phyloP scores from a whole-genome alignment of 2,329 filamentous ascomycete genomes.

The Botrytis medusae region DNA sequence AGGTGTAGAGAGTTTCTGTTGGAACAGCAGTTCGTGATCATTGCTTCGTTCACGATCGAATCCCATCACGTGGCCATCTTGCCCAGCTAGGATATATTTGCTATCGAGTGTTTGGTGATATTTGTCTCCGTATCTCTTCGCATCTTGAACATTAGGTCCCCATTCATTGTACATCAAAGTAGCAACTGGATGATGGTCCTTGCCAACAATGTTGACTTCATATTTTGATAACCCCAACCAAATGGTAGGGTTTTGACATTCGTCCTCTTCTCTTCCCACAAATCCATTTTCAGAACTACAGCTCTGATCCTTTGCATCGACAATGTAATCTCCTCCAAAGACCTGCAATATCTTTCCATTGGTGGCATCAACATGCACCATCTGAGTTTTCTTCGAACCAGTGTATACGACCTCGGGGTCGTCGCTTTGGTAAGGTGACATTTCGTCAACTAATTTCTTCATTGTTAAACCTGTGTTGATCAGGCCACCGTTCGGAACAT shows the following conservation, averaged over 20 bases:
- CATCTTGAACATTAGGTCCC: slow-evolving; percentile 86
- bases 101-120: slow-evolving; percentile 79
- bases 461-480: slow-evolving; percentile 70
- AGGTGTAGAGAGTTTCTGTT: slow-evolving; percentile 69
- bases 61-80: slow-evolving; percentile 80
- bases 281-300: slow-evolving; percentile 64
- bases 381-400: slow-evolving; percentile 84
- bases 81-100: slow-evolving; percentile 83
- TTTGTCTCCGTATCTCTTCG: slow-evolving; percentile 62
- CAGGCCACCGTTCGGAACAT: slow-evolving; percentile 56
- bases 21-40: slow-evolving; percentile 53
- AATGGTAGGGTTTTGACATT: slow-evolving; percentile 78
- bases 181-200: slow-evolving; percentile 74
- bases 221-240: slow-evolving; percentile 88
- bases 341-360: slow-evolving; percentile 81
- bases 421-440: slow-evolving; percentile 72
- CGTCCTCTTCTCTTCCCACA: slow-evolving; percentile 56
- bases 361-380: slow-evolving; percentile 85
- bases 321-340: slow-evolving; percentile 73
- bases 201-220: slow-evolving; percentile 78
- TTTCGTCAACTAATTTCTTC: slow-evolving; percentile 83
- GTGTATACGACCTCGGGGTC: slow-evolving; percentile 83
- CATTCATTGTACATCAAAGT: slow-evolving; percentile 93
- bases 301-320: slow-evolving; percentile 64
- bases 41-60: slow-evolving; percentile 59